A percentile compares a stretch with the other conserved stretches of the same genome.
phyloP scores from a whole-genome alignment of 1,284 basidiomycete species.

The Papiliotrema fonsecae region DNA sequence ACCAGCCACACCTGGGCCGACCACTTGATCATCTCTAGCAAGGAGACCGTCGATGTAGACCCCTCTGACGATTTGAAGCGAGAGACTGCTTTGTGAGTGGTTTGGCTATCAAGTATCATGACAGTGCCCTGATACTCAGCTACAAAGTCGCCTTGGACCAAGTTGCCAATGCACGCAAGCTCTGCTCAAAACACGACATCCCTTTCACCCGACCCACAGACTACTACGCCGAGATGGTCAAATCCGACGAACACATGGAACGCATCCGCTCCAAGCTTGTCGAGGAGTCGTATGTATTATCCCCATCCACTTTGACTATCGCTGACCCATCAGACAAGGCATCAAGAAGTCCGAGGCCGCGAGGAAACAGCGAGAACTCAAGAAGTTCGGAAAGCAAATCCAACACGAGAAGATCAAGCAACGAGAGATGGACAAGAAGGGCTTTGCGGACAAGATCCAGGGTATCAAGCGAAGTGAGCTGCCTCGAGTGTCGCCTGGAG shows the following conservation, averaged over 20 bases:
- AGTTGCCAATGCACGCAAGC: slow-evolving; percentile 66
- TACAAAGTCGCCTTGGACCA: slow-evolving; percentile 92
- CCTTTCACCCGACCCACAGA: slow-evolving; percentile 90
- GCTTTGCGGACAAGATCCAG: slow-evolving; percentile 76
- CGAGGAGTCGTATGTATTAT: slow-evolving; percentile 59
- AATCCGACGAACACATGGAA: slow-evolving; percentile 97
- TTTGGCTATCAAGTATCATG: background rate
- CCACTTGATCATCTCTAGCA: slow-evolving; percentile 69
- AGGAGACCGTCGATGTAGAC: slow-evolving; percentile 68
- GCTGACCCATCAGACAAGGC: slow-evolving; percentile 52
- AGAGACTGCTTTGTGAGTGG: slow-evolving; percentile 88
- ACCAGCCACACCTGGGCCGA: slow-evolving; percentile 80
- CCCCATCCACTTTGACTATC: background rate
- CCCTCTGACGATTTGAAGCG: slow-evolving; percentile 76
- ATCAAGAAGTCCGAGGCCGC: slow-evolving; percentile 92
- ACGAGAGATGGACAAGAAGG: slow-evolving; percentile 69
- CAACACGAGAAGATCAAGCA: slow-evolving; percentile 80
- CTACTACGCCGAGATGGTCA: slow-evolving; percentile 99
- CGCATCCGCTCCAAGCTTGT: slow-evolving; percentile 85
- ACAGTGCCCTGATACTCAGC: slow-evolving; percentile 49
- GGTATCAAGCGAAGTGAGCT: slow-evolving; percentile 79
- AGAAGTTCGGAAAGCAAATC: slow-evolving; percentile 98
- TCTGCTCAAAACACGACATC: slow-evolving; percentile 65
- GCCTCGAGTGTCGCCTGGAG: slow-evolving; percentile 2
- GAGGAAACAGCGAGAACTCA: slow-evolving; percentile 85